Base-by-base conservation (phyloP, 2,329 filamentous ascomycete species). In the Didymella pinodella region DNA sequence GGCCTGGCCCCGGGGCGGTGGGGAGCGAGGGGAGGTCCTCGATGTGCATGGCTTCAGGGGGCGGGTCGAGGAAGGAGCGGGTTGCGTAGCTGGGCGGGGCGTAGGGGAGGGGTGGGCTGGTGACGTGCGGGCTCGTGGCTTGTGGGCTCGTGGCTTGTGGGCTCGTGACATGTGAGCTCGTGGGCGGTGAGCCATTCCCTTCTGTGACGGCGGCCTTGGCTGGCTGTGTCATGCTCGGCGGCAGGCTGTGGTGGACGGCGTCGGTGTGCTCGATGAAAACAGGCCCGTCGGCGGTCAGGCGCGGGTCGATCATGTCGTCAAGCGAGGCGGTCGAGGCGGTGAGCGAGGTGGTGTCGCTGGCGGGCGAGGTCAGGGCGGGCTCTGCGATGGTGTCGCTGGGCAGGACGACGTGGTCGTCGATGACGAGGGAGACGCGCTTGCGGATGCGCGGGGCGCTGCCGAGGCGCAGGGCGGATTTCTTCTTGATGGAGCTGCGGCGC, bases 321-420 rank as follows among this genome's bases (percentile, higher is more conserved):
- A 74, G 65, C 16, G 68, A 71, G 29, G 70, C 59, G 10, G 66
- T 73, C 11, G 71, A 71, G 50, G 66, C 72, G 6, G 72, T 72
- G n/a, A 67, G 63, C 10, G 70, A 74, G 4, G 64, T 64, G 14
- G 71, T 65, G 31, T 70, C 72, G 60, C 73, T 73, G 65, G 66
- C 70, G 45, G 72, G 72, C 36, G 69, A 71, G 6, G 61, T 65
- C 54, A 73, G 66, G 22, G 64, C 48, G 11, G 68, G 65, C 29
- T 74, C 72, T 7, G 60, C 50, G 50, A 75, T 64, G n/a, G 64
- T 67, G 46, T 77, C 75, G n/a, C 74, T 70, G 4, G 75, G 75
- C 26, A 71, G 71, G 16, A 77, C 74, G 20, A 75, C 76, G 53
- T 76, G 74, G 63, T 75, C 74, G 58, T 77, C 73, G 36, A 77